Evolutionary conservation across 1,139 yeast genomes (phyloP), one percentile per base, ranked within the genome.

Genomic region (Geotrichum europaeum): DNA sequence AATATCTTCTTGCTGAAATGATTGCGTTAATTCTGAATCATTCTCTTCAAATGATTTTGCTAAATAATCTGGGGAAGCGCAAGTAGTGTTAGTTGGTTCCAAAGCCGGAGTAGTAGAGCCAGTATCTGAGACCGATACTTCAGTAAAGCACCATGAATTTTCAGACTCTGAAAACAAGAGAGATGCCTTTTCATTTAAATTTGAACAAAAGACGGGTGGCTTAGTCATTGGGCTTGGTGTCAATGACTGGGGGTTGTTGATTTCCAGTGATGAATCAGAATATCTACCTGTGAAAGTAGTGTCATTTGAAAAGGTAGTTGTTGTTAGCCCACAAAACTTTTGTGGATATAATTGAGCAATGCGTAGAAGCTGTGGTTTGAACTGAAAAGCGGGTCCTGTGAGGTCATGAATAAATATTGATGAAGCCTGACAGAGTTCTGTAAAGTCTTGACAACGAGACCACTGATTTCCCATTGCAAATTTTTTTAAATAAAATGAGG

Each of bases 381-480:
- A 57, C 47, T 62, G 56, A 20, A 43, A 51, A 51, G 62, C 60
- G 2, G 68, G 67, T 1, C 75, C 76, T 4, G 64, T 61, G 24
- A 72, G 49, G 6, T 61, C 58, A 59, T 73, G 75, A n/a, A 63
- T 63, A 43, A 61, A 54, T 7, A 64, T 62, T 12, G 52, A 52
- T 22, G 72, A 64, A 2, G 71, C 74, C 56, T 71, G 73, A 50
- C 59, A 62, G 34, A 61, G 56, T 45, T 68, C 73, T 0, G 75
- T 69, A 61, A 72, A 73, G 60, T 73, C 75, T 10, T 64, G 67
- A 45, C 71, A 67, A 45, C 61, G 63, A 15, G 60, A 51, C 72
- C 75, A 70, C 18, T 59, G 62, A 24, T 65, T 64, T 9, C 60
- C 57, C 18, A 43, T 28, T 30, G 60, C 59, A 1, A 65, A 58